Evolutionary conservation across 1,139 yeast genomes (phyloP), one percentile per base, ranked within the genome.

Genomic region (Kurtzmaniella quercitrusa): DNA sequence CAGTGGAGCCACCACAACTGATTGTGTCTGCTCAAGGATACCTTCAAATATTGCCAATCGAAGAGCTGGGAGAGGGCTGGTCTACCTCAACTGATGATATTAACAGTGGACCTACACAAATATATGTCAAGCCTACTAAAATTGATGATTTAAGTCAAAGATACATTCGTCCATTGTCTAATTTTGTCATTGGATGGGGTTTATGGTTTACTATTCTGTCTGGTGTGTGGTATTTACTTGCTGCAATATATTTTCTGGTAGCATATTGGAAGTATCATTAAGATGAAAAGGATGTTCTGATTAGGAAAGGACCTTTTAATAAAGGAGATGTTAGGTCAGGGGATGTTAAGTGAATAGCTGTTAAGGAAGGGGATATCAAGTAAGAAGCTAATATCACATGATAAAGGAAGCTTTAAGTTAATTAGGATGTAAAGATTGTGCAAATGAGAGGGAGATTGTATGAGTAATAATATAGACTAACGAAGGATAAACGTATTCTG

Each of bases 41-140:
- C 50, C 61, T 65, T 55, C 70, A 65, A 51, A 59, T 63, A 2
- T 46, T 68, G n/a, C 69, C 71, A 2, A 57, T 55, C 18, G 62
- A 54, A 38, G 52, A 51, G 34, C 53, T 57, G n/a, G 51, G 54
- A 41, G 27, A 49, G 58, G 14, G 41, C 47, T 7, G 52, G 43
- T 9, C 38, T 42, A 23, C 44, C 41, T 23, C 37, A 25, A 43
- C 50, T 41, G 42, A 44, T 41, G 41, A 41, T 29, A 36, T 34
- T 36, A 60, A 63, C 3, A 63, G 68, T 46, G 77, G 76, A 0
- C 75, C 77, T 8, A 74, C 77, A 2, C 68, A 65, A 46, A 58
- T 71, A 3, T 75, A 73, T 52, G 58, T 75, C 55, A 66, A 62
- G 43, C 73, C 79, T 7, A 71, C 77, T 2, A 62, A 58, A 38